Evolutionary conservation across 192 early-diverging fungal species (phyloP), one percentile per base, ranked within the genome.

Genomic region (Coemansia erecta): DNA sequence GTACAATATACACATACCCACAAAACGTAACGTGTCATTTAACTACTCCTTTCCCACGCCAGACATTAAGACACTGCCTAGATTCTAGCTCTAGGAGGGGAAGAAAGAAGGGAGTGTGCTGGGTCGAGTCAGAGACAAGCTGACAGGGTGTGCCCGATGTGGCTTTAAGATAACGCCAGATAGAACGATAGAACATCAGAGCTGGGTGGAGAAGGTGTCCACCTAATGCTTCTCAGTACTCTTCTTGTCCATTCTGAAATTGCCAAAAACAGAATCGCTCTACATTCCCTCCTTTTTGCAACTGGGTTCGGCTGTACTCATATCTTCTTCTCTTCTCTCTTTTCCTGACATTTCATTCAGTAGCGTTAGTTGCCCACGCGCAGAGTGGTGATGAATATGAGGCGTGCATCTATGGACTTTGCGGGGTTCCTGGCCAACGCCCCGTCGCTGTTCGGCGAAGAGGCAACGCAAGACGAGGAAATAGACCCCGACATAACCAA

Each of bases 401-500:
- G 26, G 59, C 75, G 62, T 28, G 37, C 46, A 48, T 41, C 56
- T 56, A 61, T 72, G 61, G 68, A 72, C 40, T 35, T 80, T 53
- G 63, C 68, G 33, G 63, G 59, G n/a, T 80, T 80, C 40, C 44
- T 80, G 64, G 66, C 63, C 63, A 80, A 73, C 39, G 77, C 77
- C 45, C 77, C 77, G 33, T 66, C 64, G 64, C 77, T 73, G 49
- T 80, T 80, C 53, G 64, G 68, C 68, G 71, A 70, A 50, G 77
- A 73, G 60, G 61, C 67, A 56, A 47, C 61, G 26, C 43, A 48
- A 23, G 77, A 73, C 51, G 77, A 80, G 49, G 72, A 73, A 50
- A 44, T 73, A 9, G 72, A 74, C 2, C 71, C 72, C 4, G 67
- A 80, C 50, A 73, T 73, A 73, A 33, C 66, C n/a, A 17, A 45